These are phyloP conservation scores for Aspergillus sclerotiicarbonarius DNA, from an alignment of 495 filamentous ascomycete genomes.

Conservation along the genomic window DNA sequence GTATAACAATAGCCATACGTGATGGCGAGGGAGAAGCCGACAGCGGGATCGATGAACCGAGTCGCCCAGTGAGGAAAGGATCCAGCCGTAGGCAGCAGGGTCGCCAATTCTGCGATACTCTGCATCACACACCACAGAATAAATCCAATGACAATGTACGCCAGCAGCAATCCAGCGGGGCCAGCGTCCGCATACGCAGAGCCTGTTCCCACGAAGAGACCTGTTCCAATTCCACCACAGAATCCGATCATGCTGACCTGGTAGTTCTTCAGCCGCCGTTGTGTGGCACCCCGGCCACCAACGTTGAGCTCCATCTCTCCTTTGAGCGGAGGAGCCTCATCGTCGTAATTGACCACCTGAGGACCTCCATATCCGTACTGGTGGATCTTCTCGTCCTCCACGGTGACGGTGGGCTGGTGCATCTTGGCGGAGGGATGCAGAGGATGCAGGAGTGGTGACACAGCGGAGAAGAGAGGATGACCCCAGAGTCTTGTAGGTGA, in stretches of 20 bases:
- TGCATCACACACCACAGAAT: slow-evolving; percentile 60
- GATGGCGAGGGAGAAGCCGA: slow-evolving; percentile 68
- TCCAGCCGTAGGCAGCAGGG: slow-evolving; percentile 69
- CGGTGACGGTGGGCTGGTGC: not conserved
- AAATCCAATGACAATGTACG: slow-evolving; percentile 65
- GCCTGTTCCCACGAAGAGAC: slow-evolving; percentile 74
- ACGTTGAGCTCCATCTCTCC: slow-evolving; percentile 36
- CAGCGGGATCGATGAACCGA: slow-evolving; percentile 65
- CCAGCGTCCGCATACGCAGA: slow-evolving; percentile 63
- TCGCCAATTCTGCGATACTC: slow-evolving; percentile 68
- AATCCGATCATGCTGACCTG: slow-evolving; percentile 43
- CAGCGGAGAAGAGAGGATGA: not conserved
- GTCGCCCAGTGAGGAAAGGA: slow-evolving; percentile 73
- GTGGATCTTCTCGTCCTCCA: not conserved
- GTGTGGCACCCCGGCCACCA: slow-evolving; percentile 34
- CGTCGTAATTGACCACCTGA: slow-evolving; percentile 14
- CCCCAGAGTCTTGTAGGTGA: not conserved
- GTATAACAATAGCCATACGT: slow-evolving; percentile 50
- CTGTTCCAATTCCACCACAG: slow-evolving; percentile 56
- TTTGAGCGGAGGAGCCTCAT: slow-evolving; percentile 23
- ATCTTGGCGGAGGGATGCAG: slow-evolving; percentile 2
- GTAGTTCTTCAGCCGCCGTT: slow-evolving; percentile 38
- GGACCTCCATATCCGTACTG: slow-evolving; percentile 1
- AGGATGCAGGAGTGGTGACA: not conserved
- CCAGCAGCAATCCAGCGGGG: slow-evolving; percentile 65